Evolutionary conservation across 352 stramenopile species (phyloP).

Genomic region (Lagenidium giganteum): DNA sequence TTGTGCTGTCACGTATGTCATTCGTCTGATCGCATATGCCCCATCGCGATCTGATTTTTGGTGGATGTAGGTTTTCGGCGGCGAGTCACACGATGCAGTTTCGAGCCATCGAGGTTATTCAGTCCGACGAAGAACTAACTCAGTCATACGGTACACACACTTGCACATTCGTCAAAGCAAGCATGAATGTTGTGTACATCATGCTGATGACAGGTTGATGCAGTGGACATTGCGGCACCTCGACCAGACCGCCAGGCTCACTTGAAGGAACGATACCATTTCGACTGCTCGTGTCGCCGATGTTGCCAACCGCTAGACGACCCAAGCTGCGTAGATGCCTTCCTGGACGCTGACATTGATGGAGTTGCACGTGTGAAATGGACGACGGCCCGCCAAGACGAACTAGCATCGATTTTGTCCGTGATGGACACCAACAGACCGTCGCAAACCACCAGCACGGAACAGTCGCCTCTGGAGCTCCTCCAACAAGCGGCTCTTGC

Average conservation of each 20-base stretch:
- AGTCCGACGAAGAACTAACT: slow-evolving; percentile 45
- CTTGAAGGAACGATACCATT: slow-evolving; percentile 57
- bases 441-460: slow-evolving; percentile 9
- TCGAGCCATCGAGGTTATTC: slow-evolving; percentile 44
- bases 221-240: slow-evolving; percentile 59
- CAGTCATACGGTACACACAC: slow-evolving; percentile 50
- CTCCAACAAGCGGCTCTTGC: no score
- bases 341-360: slow-evolving; percentile 44
- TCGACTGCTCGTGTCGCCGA: slow-evolving; percentile 44
- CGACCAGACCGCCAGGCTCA: slow-evolving; percentile 33
- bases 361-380: slow-evolving; percentile 31
- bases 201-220: not conserved
- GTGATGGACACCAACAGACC: slow-evolving; percentile 21
- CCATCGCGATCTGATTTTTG: not conserved
- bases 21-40: no score
- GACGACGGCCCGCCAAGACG: slow-evolving; percentile 19
- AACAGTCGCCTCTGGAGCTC: no score
- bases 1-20: slow-evolving; percentile 53
- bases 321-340: slow-evolving; percentile 25
- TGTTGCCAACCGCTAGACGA: slow-evolving; percentile 29
- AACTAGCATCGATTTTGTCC: no score
- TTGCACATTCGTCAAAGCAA: not conserved
- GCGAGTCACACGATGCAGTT: slow-evolving; percentile 42
- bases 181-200: not conserved
- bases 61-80: slow-evolving; percentile 27